Evolutionary conservation across 306 rosid species (phyloP), one percentile per base, ranked within the genome.

Genomic region (barrel medic (Medicago truncatula)): DNA sequence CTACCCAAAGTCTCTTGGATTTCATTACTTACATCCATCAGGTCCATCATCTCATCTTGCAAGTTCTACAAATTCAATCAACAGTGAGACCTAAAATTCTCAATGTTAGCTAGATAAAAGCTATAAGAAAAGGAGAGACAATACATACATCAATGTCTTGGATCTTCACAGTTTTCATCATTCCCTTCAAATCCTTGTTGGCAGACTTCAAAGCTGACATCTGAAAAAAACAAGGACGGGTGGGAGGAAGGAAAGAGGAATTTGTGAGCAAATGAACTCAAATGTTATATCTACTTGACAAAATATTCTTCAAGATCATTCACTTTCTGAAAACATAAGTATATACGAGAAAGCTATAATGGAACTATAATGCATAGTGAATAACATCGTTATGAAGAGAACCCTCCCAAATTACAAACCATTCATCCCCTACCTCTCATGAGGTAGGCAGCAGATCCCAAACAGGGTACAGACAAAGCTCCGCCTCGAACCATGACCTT

Each of bases 41-140:
- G 89, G 87, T 96, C 98, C 96, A 88, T 88, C 98, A 96, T 90
- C 87, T 92, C 98, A 82, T 92, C 99, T 90, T 92, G 98, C 87
- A 96, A 84, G 81, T 86, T 92, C 99, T 96, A 85, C 68, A 85
- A 36, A 63, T 16, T 47, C 68, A 25, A 67, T 61, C 39, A 58
- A 59, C 16, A 76, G 59, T 72, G 28, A 79, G 79, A 71, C 67
- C 28, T 41, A 66, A 75, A 21, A 10, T 71, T 67, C 56, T 69
- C 34, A 28, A 40, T n/a, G 8, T 56, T 74, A 17, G 14, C 59
- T 31, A 64, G 71, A 81, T 25, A 50, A 61, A 87, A 85, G 38
- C 41, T 54, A 50, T 3, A 67, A 25, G 63, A 76, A 64, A 49
- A 71, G 49, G 58, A 56, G 58, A 67, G 82, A 83, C 31, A 81